phyloP scores from a whole-genome alignment of 1,284 basidiomycete species.

The Mycosarcoma maydis region DNA sequence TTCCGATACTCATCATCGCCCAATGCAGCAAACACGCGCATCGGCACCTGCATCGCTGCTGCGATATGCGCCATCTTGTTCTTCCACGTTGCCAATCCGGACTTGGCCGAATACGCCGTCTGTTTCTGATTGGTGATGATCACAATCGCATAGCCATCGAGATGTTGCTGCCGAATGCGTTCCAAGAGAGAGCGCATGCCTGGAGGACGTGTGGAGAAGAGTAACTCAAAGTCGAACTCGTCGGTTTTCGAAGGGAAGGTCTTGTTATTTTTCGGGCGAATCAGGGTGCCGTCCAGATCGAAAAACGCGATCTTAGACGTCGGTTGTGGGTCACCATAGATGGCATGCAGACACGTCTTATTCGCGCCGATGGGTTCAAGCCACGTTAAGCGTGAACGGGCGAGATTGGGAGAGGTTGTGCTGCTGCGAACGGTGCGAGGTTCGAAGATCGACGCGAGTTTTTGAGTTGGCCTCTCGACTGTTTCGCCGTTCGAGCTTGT shows the following conservation, averaged over 20 bases:
- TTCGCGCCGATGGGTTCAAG: constrained; percentile 25
- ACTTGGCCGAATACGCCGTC: constrained; percentile 15
- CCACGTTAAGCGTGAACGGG: constrained; percentile 20
- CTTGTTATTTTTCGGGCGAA: constrained; percentile 47
- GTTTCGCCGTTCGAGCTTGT: neutral
- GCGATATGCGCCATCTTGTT: constrained; percentile 50
- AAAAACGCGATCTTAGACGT: constrained; percentile 47
- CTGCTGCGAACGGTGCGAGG: constrained; percentile 5
- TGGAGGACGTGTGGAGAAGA: constrained; percentile 7
- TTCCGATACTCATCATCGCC: constrained; percentile 59
- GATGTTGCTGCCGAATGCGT: constrained; percentile 27
- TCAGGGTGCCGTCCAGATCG: constrained; percentile 58
- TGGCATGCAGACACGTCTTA: constrained; percentile 35
- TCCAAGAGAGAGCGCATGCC: constrained; percentile 9
- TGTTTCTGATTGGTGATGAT: constrained; percentile 58
- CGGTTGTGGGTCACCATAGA: constrained; percentile 26
- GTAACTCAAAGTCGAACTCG: constrained; percentile 52
- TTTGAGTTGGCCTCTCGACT: constrained; percentile 5
- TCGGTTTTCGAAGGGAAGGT: constrained; percentile 45
- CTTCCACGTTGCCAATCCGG: constrained; percentile 42
- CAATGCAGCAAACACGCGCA: constrained; percentile 52
- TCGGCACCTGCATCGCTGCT: constrained; percentile 43
- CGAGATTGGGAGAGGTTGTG: constrained; percentile 2
- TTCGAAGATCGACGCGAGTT: constrained; percentile 45
- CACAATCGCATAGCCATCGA: constrained; percentile 26